Evolutionary conservation across 2,329 filamentous ascomycete genomes (phyloP), one percentile per base, ranked within the genome.

Genomic region (Chaetomium olivaceum): DNA sequence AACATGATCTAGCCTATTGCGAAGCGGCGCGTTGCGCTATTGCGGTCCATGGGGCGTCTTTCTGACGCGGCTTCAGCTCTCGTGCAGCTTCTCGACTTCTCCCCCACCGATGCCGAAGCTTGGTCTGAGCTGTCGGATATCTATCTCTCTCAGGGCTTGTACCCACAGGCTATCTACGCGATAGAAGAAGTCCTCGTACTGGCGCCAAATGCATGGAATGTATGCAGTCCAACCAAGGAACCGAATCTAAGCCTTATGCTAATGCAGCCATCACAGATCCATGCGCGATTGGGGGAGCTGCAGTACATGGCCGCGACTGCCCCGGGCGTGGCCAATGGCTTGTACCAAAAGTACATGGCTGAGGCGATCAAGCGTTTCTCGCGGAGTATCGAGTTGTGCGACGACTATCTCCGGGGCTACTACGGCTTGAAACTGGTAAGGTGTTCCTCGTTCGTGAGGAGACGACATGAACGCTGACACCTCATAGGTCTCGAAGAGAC

Each of bases 141-240:
- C 67, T 98, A 99, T 78, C 83, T 93, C 33, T 83, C 84, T 23
- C 90, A 94, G 74, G 92, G 90, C 0, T 79, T 94, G 72, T 92
- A 91, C 74, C 80, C 88, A 16, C 94, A 98, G 77, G 91, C 93
- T 48, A 88, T 97, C 59, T 97, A 90, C 77, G 90, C 92, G 67
- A 80, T 97, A 54, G 95, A 99, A 77, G 95, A 99, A 77, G 92
- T 96, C 23, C 78, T 99, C 54, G 81, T 98, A 60, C 83, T 96
- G 64, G 86, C 88, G 61, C 94, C 95, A 4, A 96, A 97, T 80
- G 92, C 94, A 23, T 99, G 95, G 93, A 98, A 96, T 81, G 91
- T 95, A 77, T 76, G 91, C 77, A 66, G 43, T 36, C 63, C 51
- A 69, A 54, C 58, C 57, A 57, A 14, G 51, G 21, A 33, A 50